Evolutionary conservation across 345 rosid genomes (phyloP), one percentile per base, ranked within the genome.

Genomic region (Turnera subulata): DNA sequence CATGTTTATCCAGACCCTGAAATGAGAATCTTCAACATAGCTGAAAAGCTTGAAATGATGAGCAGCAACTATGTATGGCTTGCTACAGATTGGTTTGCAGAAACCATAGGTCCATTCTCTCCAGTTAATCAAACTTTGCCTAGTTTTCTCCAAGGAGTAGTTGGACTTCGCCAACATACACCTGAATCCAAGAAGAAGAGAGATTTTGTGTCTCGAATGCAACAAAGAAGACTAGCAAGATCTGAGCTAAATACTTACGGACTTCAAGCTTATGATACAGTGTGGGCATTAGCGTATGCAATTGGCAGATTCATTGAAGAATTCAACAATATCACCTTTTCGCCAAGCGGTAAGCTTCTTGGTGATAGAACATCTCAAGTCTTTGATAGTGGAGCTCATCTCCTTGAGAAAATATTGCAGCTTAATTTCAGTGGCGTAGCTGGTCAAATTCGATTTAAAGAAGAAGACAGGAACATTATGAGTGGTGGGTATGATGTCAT

Each of bases 401-500:
- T 92, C 16, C 83, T 66, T 19, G 12, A 62, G 48, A 69, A 74
- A 22, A 56, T 92, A 57, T 61, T 83, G 82, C 70, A 78, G 66
- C 71, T 75, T 53, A 81, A 89, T 65, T 88, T 88, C 75, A 78
- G 81, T 23, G 95, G 98, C 71, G 65, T 92, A 67, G 66, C 78
- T 0, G 96, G 98, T 70, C 80, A 54, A 57, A 72, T 92, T 60
- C 71, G 54, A 53, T 84, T 92, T 68, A 59, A 70, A 73, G 57
- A 75, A 23, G 56, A 75, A 29, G 82, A 82, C 15, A 73, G 80
- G 52, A 80, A 80, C 58, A 55, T 75, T 58, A 59, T 60, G 6
- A 72, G 75, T 50, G 51, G 69, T 51, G 89, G 84, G 61, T 92
- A 82, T 47, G 98, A 92, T 24, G 81, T 92, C 66, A 76, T 92